A percentile compares a stretch with the other conserved stretches of the same genome.
phyloP scores from a whole-genome alignment of 768 basidiomycete species.

The Boletus sp. region DNA sequence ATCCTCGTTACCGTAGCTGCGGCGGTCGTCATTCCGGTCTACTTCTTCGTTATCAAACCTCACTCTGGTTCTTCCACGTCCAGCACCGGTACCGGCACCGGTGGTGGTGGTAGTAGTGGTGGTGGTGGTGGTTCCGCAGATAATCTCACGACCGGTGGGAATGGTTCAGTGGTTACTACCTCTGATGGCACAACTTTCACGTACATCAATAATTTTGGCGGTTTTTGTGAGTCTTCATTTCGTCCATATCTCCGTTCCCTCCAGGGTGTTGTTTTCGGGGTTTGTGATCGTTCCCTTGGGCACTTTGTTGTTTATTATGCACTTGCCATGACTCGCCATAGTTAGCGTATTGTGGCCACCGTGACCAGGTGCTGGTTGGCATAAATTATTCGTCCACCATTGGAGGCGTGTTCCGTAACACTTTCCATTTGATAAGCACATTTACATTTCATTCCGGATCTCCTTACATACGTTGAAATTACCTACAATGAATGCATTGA shows the following conservation, averaged over 20 bases:
- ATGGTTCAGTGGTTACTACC: conserved; percentile 62
- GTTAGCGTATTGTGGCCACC: background rate
- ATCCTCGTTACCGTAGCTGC: conserved; percentile 31
- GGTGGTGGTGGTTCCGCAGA: conserved; percentile 3
- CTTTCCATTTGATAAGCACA: background rate
- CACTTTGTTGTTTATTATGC: background rate
- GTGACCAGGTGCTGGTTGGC: background rate
- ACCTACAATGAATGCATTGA: background rate
- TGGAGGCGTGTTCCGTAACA: background rate
- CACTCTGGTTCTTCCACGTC: conserved; percentile 6
- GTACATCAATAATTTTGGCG: conserved; percentile 76
- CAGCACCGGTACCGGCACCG: background rate
- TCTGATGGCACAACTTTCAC: conserved; percentile 70
- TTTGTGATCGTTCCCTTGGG: background rate
- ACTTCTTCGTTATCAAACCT: conserved; percentile 29
- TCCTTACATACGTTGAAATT: background rate
- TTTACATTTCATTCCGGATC: background rate
- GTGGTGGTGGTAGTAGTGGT: background rate
- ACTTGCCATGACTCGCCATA: background rate
- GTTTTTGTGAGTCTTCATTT: conserved; percentile 51
- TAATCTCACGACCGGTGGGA: conserved; percentile 46
- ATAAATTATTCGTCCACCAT: background rate
- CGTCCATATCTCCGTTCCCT: background rate
- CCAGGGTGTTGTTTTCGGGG: background rate
- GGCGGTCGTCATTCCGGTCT: conserved; percentile 43